Conservation (phyloP, 2,329 filamentous ascomycete genomes). For the Thelonectria blattea region DNA sequence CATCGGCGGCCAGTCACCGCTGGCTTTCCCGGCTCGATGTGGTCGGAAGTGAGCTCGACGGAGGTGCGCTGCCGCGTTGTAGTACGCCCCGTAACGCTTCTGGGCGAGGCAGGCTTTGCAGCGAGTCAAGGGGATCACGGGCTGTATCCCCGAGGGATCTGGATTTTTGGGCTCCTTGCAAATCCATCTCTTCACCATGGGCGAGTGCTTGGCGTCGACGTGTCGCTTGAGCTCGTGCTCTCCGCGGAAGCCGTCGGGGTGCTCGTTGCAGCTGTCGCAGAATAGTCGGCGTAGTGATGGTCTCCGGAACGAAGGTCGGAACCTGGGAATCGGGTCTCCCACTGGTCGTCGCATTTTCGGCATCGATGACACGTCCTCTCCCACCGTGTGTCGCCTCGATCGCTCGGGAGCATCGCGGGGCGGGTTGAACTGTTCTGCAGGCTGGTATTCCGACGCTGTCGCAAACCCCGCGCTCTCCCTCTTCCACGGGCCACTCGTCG, state of each 20-base stretch:
- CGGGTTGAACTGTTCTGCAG: slow-evolving; percentile 22
- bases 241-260: slow-evolving; percentile 86
- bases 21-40: slow-evolving; percentile 61
- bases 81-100: slow-evolving; percentile 65
- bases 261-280: slow-evolving; percentile 79
- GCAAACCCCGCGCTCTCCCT: slow-evolving; percentile 24
- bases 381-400: slow-evolving; percentile 33
- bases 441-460: slow-evolving; percentile 24
- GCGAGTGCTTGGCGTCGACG: slow-evolving; percentile 62
- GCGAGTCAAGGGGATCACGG: slow-evolving; percentile 58
- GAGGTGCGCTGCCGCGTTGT: slow-evolving; percentile 65
- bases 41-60: slow-evolving; percentile 64
- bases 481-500: slow-evolving; percentile 17
- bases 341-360: slow-evolving; percentile 40
- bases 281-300: slow-evolving; percentile 73
- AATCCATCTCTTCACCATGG: slow-evolving; percentile 61
- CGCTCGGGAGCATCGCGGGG: slow-evolving; percentile 26
- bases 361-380: slow-evolving; percentile 32
- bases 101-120: slow-evolving; percentile 64
- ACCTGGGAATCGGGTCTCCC: slow-evolving; percentile 50
- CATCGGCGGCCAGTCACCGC: slow-evolving; percentile 65
- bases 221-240: slow-evolving; percentile 84
- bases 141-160: slow-evolving; percentile 49
- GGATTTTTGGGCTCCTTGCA: slow-evolving; percentile 57
- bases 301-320: slow-evolving; percentile 54